Evolutionary conservation across 352 stramenopile species (phyloP).

Genomic region (Sclerospora graminicola): DNA sequence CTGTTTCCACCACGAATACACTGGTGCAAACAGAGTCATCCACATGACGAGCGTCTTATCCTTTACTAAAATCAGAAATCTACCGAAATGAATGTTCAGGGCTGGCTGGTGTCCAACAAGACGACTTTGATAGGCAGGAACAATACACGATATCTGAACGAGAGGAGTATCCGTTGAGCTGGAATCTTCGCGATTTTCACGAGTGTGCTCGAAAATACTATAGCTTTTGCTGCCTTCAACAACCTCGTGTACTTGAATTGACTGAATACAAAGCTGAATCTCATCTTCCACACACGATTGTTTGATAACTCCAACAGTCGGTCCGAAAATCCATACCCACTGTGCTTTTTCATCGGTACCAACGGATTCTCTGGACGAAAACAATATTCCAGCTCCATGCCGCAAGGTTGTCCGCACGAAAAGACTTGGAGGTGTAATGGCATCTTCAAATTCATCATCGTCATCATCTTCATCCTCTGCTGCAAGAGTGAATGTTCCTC

Average conservation of each 20-base stretch:
- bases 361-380: conserved; percentile 31
- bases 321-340: conserved; percentile 54
- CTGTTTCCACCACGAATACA: conserved; percentile 80
- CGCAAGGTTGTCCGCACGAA: conserved; percentile 37
- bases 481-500: conserved; percentile 28
- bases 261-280: conserved; percentile 48
- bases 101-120: conserved; percentile 63
- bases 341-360: conserved; percentile 8
- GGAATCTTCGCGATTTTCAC: conserved; percentile 2
- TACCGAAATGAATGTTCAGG: conserved; percentile 37
- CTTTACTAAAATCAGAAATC: conserved; percentile 48
- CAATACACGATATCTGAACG: conserved; percentile 42
- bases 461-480: conserved; percentile 60
- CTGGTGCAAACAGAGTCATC: conserved; percentile 68
- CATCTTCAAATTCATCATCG: conserved; percentile 81
- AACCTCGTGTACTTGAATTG: conserved; percentile 49
- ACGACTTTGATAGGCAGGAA: conserved; percentile 75
- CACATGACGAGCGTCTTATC: conserved; percentile 69
- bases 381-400: conserved; percentile 39
- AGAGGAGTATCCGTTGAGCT: conserved; percentile 19
- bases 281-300: conserved; percentile 83
- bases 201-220: conserved; percentile 29
- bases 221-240: conserved; percentile 18
- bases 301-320: conserved; percentile 41
- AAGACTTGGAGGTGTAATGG: conserved; percentile 74